Conservation (phyloP, 176 grass and related monocot species). For the Zoysia japonica region DNA sequence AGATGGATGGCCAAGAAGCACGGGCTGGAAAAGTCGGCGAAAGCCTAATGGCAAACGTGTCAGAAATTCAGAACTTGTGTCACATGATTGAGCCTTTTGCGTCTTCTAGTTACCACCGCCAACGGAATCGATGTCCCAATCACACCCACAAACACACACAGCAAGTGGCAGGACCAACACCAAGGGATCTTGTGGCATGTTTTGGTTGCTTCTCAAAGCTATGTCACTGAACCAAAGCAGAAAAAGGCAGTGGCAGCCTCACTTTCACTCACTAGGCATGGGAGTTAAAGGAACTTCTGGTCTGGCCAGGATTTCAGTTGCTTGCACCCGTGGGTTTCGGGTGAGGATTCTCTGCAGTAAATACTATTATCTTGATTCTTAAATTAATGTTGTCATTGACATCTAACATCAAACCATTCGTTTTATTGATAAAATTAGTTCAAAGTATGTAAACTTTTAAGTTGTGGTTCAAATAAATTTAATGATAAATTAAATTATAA, state of each 20-base stretch:
- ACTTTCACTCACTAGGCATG: slow-evolving; percentile 13
- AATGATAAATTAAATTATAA: no score
- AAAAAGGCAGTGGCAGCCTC: not conserved
- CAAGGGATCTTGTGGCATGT: not conserved
- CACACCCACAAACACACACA: not conserved
- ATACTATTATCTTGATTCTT: no score
- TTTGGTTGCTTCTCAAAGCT: not conserved
- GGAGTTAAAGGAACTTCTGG: not conserved
- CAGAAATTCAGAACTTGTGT: not conserved
- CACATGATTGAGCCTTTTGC: not conserved
- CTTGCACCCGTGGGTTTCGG: slow-evolving; percentile 34
- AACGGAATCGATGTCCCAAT: slow-evolving; percentile 20
- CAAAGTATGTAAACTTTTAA: no score
- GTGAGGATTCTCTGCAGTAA: no score
- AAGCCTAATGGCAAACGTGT: slow-evolving; percentile 17
- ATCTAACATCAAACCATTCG: no score
- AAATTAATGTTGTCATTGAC: no score
- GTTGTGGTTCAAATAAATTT: no score
- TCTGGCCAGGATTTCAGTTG: slow-evolving; percentile 10
- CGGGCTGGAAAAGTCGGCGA: not conserved
- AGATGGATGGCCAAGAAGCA: not conserved
- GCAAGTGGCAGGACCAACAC: slow-evolving; percentile 30
- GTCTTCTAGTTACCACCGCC: not conserved
- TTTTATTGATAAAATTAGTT: no score
- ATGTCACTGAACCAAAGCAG: not conserved